Percentiles rank a stretch among this genome's conserved stretches.
phyloP scores from a whole-genome alignment of 2,329 filamentous ascomycete genomes.

The Clonostachys rhizophaga region DNA sequence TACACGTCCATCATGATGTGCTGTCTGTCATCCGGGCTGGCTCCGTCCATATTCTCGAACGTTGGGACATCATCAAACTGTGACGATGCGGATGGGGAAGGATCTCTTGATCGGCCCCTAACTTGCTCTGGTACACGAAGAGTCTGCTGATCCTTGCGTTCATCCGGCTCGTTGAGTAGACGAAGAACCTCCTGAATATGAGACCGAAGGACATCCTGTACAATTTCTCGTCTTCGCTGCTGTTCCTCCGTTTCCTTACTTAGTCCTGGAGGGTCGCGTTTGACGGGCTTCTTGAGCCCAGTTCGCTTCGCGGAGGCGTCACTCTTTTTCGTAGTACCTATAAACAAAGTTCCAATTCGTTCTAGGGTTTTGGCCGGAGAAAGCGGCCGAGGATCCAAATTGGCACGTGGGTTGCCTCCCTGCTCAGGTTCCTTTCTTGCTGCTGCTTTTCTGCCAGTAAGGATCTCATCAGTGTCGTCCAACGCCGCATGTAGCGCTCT shows the following conservation, averaged over 20 bases:
- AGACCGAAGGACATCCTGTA: constrained; percentile 39
- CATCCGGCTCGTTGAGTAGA: constrained; percentile 35
- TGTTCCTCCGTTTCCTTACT: constrained; percentile 9
- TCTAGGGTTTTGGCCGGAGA: not conserved
- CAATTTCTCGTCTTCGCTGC: constrained; percentile 22
- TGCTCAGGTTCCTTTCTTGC: constrained; percentile 3
- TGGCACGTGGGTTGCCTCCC: not conserved
- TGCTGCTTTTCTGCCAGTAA: constrained; percentile 21
- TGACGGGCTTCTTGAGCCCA: not conserved
- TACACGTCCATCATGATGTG: constrained; percentile 47
- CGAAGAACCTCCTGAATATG: constrained; percentile 43
- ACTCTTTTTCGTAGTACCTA: too few relatives aligned
- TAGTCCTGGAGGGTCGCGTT: not conserved
- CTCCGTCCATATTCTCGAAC: constrained; percentile 41
- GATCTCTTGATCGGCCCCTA: not conserved
- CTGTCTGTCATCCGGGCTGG: constrained; percentile 42
- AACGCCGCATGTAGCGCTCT: constrained; percentile 32
- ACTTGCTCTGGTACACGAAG: constrained; percentile 7
- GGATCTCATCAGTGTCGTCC: constrained; percentile 33
- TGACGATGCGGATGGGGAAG: not conserved
- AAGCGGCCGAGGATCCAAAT: not conserved
- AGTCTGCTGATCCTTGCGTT: constrained; percentile 13
- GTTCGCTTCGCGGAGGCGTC: not conserved
- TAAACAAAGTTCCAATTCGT: not conserved
- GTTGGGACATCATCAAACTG: constrained; percentile 7